Evolutionary conservation across 1,139 yeast species (phyloP).

Genomic region (Candida albicans): DNA sequence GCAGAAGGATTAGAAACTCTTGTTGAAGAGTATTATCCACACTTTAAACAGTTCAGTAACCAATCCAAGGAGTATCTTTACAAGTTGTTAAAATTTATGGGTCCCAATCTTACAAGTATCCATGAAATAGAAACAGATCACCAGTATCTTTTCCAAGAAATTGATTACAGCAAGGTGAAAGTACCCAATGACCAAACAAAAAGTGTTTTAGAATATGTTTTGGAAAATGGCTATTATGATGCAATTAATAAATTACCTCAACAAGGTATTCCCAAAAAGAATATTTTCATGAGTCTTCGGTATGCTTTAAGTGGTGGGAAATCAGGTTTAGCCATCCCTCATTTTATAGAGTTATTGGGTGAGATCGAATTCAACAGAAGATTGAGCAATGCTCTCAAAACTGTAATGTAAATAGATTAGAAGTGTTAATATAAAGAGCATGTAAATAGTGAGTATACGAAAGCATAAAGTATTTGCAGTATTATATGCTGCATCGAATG

Average conservation of each 20-base stretch:
- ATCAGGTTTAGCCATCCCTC: slow-evolving; percentile 71
- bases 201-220: slow-evolving; percentile 6
- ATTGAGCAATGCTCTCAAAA: slow-evolving; percentile 24
- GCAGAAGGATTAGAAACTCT: slow-evolving; percentile 31
- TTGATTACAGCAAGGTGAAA: slow-evolving; percentile 27
- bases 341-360: slow-evolving; percentile 59
- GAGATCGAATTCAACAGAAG: slow-evolving; percentile 40
- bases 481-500: too few species aligned
- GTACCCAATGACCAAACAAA: slow-evolving; percentile 12
- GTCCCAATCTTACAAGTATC: slow-evolving; percentile 45
- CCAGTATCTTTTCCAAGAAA: slow-evolving; percentile 49
- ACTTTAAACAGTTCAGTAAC: slow-evolving; percentile 18
- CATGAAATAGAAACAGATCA: slow-evolving; percentile 49
- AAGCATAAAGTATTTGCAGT: too few species aligned
- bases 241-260: slow-evolving; percentile 16
- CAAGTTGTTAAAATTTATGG: slow-evolving; percentile 28
- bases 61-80: slow-evolving; percentile 21
- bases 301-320: slow-evolving; percentile 71
- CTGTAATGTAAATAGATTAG: slow-evolving; percentile 7
- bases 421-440: slow-evolving; percentile 1
- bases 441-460: not conserved
- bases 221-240: slow-evolving; percentile 16
- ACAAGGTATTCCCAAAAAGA: slow-evolving; percentile 35
- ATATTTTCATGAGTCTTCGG: slow-evolving; percentile 61
- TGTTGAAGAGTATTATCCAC: slow-evolving; percentile 29